phyloP scores from a whole-genome alignment of 768 basidiomycete genomes.

The Nevesoporus exiguus region DNA sequence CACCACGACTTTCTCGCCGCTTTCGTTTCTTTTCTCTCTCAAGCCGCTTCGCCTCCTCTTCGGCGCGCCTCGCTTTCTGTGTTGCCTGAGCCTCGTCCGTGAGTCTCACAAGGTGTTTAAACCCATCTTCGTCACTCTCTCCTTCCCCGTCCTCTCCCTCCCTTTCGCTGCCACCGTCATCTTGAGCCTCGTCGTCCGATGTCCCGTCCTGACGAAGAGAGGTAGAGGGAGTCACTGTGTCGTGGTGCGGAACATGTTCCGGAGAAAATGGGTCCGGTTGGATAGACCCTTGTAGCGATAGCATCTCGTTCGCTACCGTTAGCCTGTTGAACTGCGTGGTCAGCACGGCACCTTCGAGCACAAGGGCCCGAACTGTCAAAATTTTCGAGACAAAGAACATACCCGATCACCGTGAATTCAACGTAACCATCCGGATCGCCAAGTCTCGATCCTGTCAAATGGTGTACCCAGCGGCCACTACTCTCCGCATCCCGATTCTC shows the following conservation, averaged over 20 bases:
- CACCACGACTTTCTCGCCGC: constrained; percentile 21
- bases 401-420: constrained; percentile 88
- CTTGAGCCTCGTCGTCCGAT: constrained; percentile 17
- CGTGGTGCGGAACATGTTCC: constrained; percentile 42
- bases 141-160: constrained; percentile 16
- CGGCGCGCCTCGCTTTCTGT: constrained; percentile 21
- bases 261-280: constrained; percentile 73
- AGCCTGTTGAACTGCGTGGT: constrained; percentile 44
- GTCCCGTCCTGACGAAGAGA: constrained; percentile 8
- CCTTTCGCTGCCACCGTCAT: not conserved
- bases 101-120: constrained; percentile 29
- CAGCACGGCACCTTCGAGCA: not conserved
- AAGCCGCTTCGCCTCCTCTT: constrained; percentile 28
- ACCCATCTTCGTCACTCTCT: constrained; percentile 32
- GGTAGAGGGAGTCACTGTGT: constrained; percentile 5
- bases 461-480: constrained; percentile 79
- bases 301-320: constrained; percentile 90
- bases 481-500: constrained; percentile 38
- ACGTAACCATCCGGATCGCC: constrained; percentile 66
- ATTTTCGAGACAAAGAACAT: not conserved
- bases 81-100: constrained; percentile 29
- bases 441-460: constrained; percentile 60
- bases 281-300: constrained; percentile 83
- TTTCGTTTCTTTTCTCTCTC: constrained; percentile 32
- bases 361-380: not conserved